Evolutionary conservation across 805 yeast genomes (phyloP).

Genomic region (Zygosaccharomyces lentus): DNA sequence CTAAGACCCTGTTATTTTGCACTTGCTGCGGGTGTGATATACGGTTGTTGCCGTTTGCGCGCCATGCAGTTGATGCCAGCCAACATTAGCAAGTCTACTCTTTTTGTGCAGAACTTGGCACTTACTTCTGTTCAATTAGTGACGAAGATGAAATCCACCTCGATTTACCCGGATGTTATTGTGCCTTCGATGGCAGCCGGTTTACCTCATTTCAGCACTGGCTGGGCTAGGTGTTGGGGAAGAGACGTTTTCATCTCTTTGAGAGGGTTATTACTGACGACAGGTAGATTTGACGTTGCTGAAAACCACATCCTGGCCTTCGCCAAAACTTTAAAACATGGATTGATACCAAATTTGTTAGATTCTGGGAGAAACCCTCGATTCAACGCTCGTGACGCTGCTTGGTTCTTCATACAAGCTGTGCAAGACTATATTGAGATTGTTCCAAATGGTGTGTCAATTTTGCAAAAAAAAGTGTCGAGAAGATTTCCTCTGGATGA

Average conservation of each 20-base stretch:
- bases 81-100: conserved; percentile 55
- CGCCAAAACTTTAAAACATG: conserved; percentile 90
- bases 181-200: conserved; percentile 92
- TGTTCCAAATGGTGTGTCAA: conserved; percentile 64
- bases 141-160: conserved; percentile 67
- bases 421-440: conserved; percentile 71
- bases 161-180: conserved; percentile 58
- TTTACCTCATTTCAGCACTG: conserved; percentile 85
- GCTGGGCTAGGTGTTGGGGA: conserved; percentile 98
- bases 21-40: conserved; percentile 73
- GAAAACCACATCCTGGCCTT: conserved; percentile 76
- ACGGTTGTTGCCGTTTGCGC: conserved; percentile 70
- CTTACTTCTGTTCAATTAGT: conserved; percentile 84
- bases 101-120: conserved; percentile 75
- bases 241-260: conserved; percentile 88
- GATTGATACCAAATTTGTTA: conserved; percentile 85
- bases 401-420: conserved; percentile 89
- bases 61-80: conserved; percentile 55
- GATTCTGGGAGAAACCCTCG: conserved; percentile 94
- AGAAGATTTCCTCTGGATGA: conserved; percentile 91
- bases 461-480: conserved; percentile 66
- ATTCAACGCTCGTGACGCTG: conserved; percentile 95
- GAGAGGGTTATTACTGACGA: conserved; percentile 72
- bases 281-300: conserved; percentile 79
- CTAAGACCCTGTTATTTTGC: conserved; percentile 86